Evolutionary conservation across 2,329 filamentous ascomycete genomes (phyloP), one percentile per base, ranked within the genome.

Genomic region (Capronia epimyces): DNA sequence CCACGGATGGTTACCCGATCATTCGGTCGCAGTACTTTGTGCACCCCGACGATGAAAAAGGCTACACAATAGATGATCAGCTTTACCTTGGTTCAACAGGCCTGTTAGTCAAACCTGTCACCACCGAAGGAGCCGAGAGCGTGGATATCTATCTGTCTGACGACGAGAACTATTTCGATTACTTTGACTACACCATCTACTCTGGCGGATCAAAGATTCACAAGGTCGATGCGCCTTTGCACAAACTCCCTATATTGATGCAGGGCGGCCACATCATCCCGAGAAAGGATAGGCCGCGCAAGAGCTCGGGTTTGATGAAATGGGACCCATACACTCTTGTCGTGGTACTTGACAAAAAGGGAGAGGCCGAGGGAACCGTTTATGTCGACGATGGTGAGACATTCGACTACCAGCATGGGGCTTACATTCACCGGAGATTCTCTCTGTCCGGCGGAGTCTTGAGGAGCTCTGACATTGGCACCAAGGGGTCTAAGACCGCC

Each of bases 291-390:
- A 82, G 84, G 20, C 89, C 90, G 3, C 82, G 93, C 49, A 83
- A 91, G 53, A 95, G 89, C 51, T 87, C 82, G 51, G 83, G 86
- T 16, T 76, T 96, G 40, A 97, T 97, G 93, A 86, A 82, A 63
- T 95, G 83, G 69, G 93, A 98, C 67, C 90, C 94, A 34, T 95
- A 95, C 73, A 98, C 93, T 0, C 80, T 98, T 1, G 83, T 98
- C 1, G 76, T 97, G 2, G 79, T 81, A 0, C 74, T 94, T 13
- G 75, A 80, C 60, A 80, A 81, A 59, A 75, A 79, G 25, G 83
- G 85, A 46, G 80, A 83, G 62, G 89, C 91, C 0, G 79, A 84
- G 42, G 93, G 93, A 22, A 84, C 86, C 43, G 73, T 98, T 6
- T 98, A 98, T 64, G 75, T 89, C 24, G 93, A 98, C 64, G 93